Evolutionary conservation across 129 eudicot genomes (phyloP).

Genomic region (Escallonia rubra): DNA sequence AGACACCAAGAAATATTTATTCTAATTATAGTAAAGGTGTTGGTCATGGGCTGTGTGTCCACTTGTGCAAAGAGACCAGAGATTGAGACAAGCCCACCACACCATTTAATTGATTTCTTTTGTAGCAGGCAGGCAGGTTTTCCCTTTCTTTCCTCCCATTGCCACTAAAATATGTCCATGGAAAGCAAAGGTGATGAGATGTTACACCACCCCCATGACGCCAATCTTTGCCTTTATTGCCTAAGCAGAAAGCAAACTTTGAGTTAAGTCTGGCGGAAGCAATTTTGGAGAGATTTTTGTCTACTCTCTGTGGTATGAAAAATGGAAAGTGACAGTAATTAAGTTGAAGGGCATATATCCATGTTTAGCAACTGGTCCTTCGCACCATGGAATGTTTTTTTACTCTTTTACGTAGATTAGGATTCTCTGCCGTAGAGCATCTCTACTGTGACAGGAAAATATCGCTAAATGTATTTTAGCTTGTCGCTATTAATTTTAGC

Average conservation of each 20-base stretch:
- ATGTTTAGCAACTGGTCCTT: too few species aligned
- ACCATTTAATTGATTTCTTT: neutral
- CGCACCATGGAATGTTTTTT: too few species aligned
- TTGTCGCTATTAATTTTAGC: too few species aligned
- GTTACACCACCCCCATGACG: constrained; percentile 1
- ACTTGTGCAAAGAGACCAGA: constrained; percentile 3
- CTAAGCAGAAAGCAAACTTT: neutral
- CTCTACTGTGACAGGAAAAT: too few species aligned
- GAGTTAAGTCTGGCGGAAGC: neutral
- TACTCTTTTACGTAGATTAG: too few species aligned
- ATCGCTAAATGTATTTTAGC: too few species aligned
- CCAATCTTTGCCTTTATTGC: neutral
- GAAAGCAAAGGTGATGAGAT: neutral
- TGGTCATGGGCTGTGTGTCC: constrained; percentile 12
- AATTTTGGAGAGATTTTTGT: too few species aligned
- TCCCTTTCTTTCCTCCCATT: neutral
- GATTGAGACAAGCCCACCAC: constrained; percentile 11
- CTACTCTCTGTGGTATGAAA: neutral
- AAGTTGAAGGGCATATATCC: too few species aligned
- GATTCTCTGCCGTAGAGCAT: too few species aligned
- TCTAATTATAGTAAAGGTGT: neutral
- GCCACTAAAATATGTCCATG: neutral
- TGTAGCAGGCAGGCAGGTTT: neutral
- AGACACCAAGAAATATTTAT: neutral
- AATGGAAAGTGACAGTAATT: neutral